Percentiles rank a stretch among this genome's conserved stretches.
Conservation (phyloP, 1,139 yeast genomes). For the Protomyces gravidus region DNA sequence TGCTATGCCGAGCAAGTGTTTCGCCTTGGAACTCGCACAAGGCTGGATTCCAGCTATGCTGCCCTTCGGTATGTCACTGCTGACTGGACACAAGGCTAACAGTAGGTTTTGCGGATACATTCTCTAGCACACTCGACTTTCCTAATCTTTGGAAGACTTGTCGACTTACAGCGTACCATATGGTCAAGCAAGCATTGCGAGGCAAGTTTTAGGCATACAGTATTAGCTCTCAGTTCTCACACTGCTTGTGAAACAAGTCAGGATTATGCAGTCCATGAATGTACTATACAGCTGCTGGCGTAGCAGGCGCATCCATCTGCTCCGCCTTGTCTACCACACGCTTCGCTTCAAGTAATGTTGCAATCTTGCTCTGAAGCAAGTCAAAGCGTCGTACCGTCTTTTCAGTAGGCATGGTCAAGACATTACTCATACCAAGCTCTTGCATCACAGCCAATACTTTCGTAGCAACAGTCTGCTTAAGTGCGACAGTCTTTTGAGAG, state of each 20-base stretch:
- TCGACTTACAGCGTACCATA: slow-evolving; percentile 70
- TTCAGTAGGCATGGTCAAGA: slow-evolving; percentile 85
- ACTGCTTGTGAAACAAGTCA: neutral
- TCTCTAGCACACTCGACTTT: slow-evolving; percentile 76
- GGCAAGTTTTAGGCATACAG: slow-evolving; percentile 55
- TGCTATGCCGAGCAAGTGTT: slow-evolving; percentile 63
- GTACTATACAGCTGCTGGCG: neutral
- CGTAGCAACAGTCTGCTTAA: slow-evolving; percentile 68
- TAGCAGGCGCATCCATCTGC: neutral
- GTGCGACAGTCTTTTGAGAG: slow-evolving; percentile 59
- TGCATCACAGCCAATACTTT: slow-evolving; percentile 69
- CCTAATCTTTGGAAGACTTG: slow-evolving; percentile 64
- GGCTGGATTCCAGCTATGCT: slow-evolving; percentile 97
- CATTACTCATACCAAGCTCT: slow-evolving; percentile 70
- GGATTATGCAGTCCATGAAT: too few species aligned
- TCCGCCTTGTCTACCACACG: slow-evolving; percentile 83
- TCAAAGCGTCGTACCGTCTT: slow-evolving; percentile 77
- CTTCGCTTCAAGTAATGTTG: slow-evolving; percentile 73
- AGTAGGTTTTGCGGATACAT: slow-evolving; percentile 62
- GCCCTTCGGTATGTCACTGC: slow-evolving; percentile 62
- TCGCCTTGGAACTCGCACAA: slow-evolving; percentile 92
- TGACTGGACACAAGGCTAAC: neutral
- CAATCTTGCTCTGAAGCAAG: slow-evolving; percentile 65
- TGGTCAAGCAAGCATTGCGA: slow-evolving; percentile 59
- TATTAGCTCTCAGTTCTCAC: neutral